Evolutionary conservation across 129 eudicot genomes (phyloP), one percentile per base, ranked within the genome.

Genomic region (Artemisia tridentata): DNA sequence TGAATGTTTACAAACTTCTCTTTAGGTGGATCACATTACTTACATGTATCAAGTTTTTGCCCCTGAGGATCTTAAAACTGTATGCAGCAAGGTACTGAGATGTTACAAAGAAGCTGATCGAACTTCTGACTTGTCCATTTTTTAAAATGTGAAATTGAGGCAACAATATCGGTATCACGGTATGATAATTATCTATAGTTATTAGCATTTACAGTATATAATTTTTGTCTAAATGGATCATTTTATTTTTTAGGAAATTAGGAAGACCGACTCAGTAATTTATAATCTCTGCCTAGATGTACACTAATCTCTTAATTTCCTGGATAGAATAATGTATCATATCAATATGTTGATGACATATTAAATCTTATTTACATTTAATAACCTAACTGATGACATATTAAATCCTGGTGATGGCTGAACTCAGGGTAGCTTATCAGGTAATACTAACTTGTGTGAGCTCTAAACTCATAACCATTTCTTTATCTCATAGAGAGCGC

Each of bases 101-200:
- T 58, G 31, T 11, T 27, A 11, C 17, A 12, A 58, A 20, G 64
- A 58, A 58, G 34, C 29, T 57, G 31, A 20, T 18, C 6, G n/a
- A 29, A 29, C 34, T 29, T 29, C 6, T 29, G 34, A 4, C 34
- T n/a, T 13, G 5, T 10, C 0, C 1, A 11, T 18, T 84, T 86
- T 31, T 71, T 84, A 78, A 86, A 84, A 62, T 89, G 96, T 84
- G 88, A 31, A 53, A 84, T 84, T 84, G 88, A 89, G 72, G 89
- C 88, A 62, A 90, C 93, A 29, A 86, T 89, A 62, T 67, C 82
- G 92, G 92, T 86, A 86, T 19, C 80, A 34, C 82, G 92, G 92
- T 86, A 86, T 19, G 82, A 34, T 46, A 56, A 47, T 27, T 17
- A 55, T 46, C 16, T 65, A 8, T 2, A 11, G 8, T 21, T 59